Conservation (phyloP, 352 stramenopile species). For the Globisporangium rhizosaccharum region DNA sequence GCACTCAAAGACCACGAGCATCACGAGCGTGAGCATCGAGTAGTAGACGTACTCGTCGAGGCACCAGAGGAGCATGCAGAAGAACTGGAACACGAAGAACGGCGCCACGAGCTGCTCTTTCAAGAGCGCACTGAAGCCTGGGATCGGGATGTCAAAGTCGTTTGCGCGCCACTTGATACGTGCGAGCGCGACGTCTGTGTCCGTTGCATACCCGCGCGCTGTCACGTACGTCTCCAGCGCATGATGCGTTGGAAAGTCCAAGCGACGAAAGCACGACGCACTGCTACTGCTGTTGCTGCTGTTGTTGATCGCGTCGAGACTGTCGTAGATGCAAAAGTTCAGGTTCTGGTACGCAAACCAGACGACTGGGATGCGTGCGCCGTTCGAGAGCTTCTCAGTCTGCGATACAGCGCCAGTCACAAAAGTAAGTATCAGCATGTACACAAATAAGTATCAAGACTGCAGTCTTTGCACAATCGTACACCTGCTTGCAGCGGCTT, state of each 20-base stretch:
- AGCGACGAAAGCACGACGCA: slow-evolving; percentile 27
- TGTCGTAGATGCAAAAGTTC: slow-evolving; percentile 58
- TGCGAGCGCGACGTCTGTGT: slow-evolving; percentile 17
- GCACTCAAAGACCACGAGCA: slow-evolving; percentile 94
- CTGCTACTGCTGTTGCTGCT: background rate
- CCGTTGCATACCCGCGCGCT: slow-evolving; percentile 14
- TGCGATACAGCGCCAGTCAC: background rate
- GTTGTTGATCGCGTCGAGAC: slow-evolving; percentile 20
- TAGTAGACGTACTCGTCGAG: slow-evolving; percentile 98
- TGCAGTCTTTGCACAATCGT: background rate
- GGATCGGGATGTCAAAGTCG: slow-evolving; percentile 84
- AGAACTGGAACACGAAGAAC: slow-evolving; percentile 97
- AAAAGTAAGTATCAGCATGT: background rate
- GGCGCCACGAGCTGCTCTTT: slow-evolving; percentile 92
- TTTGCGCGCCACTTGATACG: slow-evolving; percentile 57
- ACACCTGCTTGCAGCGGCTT: slow-evolving; percentile 16
- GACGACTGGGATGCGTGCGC: slow-evolving; percentile 30
- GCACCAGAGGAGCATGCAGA: slow-evolving; percentile 95
- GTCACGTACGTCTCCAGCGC: slow-evolving; percentile 20
- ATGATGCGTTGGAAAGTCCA: slow-evolving; percentile 38
- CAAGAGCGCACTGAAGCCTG: slow-evolving; percentile 80
- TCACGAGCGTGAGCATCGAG: slow-evolving; percentile 92
- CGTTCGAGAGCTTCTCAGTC: slow-evolving; percentile 14
- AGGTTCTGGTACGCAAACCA: slow-evolving; percentile 81
- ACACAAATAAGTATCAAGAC: background rate